A percentile compares a stretch with the other conserved stretches of the same genome.
Evolutionary conservation across 345 rosid genomes (phyloP).

Genomic region (Camelina sativa): DNA sequence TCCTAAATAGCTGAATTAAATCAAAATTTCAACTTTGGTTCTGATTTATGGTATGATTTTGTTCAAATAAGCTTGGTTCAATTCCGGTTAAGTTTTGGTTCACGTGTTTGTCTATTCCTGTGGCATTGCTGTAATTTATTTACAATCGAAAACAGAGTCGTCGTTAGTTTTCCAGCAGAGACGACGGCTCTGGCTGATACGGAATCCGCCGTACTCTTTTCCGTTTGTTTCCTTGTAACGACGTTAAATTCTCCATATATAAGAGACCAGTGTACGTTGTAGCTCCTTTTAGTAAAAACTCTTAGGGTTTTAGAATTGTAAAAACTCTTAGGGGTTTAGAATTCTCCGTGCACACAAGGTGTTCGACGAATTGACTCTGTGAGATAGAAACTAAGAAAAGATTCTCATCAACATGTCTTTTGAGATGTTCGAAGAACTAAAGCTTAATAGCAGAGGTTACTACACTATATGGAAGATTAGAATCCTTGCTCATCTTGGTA

Average conservation of each 20-base stretch:
- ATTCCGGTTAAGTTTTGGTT: not conserved
- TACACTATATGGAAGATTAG: not conserved
- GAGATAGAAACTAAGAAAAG: not conserved
- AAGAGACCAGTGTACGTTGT: not conserved
- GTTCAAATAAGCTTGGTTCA: not conserved
- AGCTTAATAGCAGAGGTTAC: not conserved
- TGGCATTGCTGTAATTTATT: not conserved
- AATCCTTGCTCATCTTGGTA: not conserved
- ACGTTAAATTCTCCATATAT: not conserved
- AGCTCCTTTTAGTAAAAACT: not conserved
- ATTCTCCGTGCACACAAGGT: not conserved
- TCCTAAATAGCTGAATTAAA: not conserved
- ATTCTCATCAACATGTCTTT: not conserved
- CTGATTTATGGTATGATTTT: not conserved
- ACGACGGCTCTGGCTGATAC: not conserved
- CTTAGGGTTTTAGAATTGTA: not conserved
- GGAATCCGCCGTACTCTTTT: not conserved
- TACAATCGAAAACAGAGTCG: not conserved
- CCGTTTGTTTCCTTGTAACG: constrained; percentile 7
- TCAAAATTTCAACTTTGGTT: not conserved
- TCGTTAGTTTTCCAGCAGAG: not conserved
- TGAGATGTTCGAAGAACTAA: not conserved
- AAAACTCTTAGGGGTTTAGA: not conserved
- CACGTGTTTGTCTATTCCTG: not conserved
- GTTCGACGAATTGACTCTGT: constrained; percentile 21